These are phyloP conservation scores for Adansonia rubrostipa DNA, from an alignment of 441 rosid genomes.

Conservation along the genomic window DNA sequence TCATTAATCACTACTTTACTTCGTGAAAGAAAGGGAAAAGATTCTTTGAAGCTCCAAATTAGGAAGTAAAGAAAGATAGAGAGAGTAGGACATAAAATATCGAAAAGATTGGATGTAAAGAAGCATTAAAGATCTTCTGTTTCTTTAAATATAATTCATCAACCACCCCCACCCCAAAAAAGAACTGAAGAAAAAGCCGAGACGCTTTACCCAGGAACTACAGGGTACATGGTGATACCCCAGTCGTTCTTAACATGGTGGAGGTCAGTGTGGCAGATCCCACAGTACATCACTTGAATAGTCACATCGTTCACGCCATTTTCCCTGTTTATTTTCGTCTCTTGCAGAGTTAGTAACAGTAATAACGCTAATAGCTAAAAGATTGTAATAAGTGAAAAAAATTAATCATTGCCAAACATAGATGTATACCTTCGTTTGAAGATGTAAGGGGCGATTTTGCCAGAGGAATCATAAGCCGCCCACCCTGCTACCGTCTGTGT, in stretches of 20 bases:
- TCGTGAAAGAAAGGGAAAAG: too few species aligned
- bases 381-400: not conserved
- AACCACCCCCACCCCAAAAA: not conserved
- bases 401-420: not conserved
- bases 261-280: constrained; percentile 78
- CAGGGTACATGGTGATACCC: constrained; percentile 81
- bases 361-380: not conserved
- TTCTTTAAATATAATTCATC: not conserved
- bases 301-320: constrained; percentile 73
- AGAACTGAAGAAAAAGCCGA: constrained; percentile 26
- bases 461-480: constrained; percentile 61
- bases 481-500: constrained; percentile 57
- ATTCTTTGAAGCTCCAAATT: too few species aligned
- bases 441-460: constrained; percentile 50
- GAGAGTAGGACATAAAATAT: too few species aligned
- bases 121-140: not conserved
- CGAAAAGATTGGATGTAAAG: not conserved
- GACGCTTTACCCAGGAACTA: constrained; percentile 67
- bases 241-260: constrained; percentile 66
- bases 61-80: too few species aligned
- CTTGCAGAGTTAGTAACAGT: constrained; percentile 9
- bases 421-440: constrained; percentile 53
- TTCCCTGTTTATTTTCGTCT: constrained; percentile 43
- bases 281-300: constrained; percentile 68
- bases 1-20: too few species aligned